Base-by-base conservation (phyloP, 805 yeast species). In the Suhomyces xylopsoci region DNA sequence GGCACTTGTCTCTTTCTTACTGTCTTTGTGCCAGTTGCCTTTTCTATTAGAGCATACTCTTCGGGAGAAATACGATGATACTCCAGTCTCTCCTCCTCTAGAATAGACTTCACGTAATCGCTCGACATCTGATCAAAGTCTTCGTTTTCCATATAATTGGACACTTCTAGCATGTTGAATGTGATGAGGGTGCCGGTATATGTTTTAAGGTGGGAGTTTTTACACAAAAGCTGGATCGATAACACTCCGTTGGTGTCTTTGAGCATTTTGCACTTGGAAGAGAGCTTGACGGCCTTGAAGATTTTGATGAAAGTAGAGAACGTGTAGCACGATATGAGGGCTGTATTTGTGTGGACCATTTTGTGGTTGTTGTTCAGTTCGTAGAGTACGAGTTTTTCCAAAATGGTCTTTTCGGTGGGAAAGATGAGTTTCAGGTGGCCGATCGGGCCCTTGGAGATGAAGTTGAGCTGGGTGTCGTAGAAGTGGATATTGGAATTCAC, bases 391-490 rank as follows among this genome's bases (percentile, higher is more conserved):
- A 89, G 64, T 43, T 84, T 83, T 55, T 87, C 93, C 30, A 90
- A 65, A 10, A 83, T 80, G 2, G 82, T 72, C 58, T 79, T 77
- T 47, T 81, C 87, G 54, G 77, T 79, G 0, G 96, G 96, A 46
- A 85, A 77, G 8, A 79, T 76, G 19, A 89, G 71, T 61, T 86
- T 84, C 40, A 89, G 83, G 49, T 77, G 74, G 0, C 96, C 96
- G 45, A 88, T 76, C n/a, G 84, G 87, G 9, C 93, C 88, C 40
- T 77, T 78, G 0, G 94, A 85, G 5, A 87, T 79, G 50, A 90
- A 77, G 24, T 78, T 73, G 45, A 85, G 66, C 56, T 73, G 77
- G 34, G 77, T 73, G 60, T 65, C 53, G 43, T 42, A 38, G 22
- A 53, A 51, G 12, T 36, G 40, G 36, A 54, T 40, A 17, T 43